phyloP scores from a whole-genome alignment of 768 basidiomycete genomes.

The Suillus plorans region DNA sequence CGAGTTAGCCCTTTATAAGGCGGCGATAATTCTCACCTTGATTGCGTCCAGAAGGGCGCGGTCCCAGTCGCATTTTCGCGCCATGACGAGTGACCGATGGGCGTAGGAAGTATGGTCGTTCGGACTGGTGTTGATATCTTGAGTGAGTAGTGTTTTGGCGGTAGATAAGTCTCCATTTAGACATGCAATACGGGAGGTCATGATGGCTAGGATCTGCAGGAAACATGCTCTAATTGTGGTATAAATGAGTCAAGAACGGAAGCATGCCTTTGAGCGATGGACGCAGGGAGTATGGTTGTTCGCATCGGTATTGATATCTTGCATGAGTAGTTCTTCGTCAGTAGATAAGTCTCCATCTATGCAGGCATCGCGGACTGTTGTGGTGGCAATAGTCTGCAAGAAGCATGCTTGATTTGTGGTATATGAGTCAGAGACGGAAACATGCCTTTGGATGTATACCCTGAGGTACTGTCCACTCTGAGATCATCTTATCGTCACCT shows the following conservation, averaged over 20 bases:
- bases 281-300: no score
- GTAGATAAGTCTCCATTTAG: no score
- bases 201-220: no score
- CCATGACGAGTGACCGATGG: background rate
- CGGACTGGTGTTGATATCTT: background rate
- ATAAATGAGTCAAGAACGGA: no score
- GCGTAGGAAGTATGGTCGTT: background rate
- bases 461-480: background rate
- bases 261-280: no score
- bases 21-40: background rate
- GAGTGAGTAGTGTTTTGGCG: background rate
- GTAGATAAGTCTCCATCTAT: background rate
- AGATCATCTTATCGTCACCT: background rate
- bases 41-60: background rate
- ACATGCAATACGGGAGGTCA: no score
- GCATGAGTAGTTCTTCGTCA: background rate
- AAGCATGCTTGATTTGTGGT: background rate
- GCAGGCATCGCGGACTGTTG: background rate
- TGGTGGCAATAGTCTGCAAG: background rate
- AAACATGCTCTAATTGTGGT: no score
- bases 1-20: background rate
- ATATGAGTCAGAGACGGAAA: background rate
- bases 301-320: background rate
- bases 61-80: background rate
- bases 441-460: background rate